Evolutionary conservation across 1,284 basidiomycete species (phyloP).

Genomic region (Apiotrichum gracile): DNA sequence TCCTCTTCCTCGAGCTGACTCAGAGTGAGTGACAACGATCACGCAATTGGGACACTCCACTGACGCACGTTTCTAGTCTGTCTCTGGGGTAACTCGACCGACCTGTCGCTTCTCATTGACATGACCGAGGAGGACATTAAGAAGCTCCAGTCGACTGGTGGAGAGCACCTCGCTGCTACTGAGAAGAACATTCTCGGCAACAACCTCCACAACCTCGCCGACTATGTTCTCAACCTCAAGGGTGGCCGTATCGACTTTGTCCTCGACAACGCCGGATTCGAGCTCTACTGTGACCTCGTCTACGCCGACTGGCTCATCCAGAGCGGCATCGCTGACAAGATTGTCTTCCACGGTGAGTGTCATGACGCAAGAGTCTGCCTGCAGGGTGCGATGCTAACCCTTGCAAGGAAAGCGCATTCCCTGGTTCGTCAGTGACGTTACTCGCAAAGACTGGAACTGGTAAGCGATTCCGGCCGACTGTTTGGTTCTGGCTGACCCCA

Average conservation of each 20-base stretch:
- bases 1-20: constrained; percentile 90
- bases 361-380: not conserved
- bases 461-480: constrained; percentile 15
- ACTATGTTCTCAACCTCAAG: constrained; percentile 68
- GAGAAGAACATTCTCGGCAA: constrained; percentile 69
- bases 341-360: constrained; percentile 66
- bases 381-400: not conserved
- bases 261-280: constrained; percentile 60
- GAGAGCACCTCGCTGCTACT: constrained; percentile 87
- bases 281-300: constrained; percentile 93
- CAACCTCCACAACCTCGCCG: constrained; percentile 68
- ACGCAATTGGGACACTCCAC: no score
- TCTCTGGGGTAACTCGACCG: constrained; percentile 94
- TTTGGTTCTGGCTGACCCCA: no score
- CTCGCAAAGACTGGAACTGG: constrained; percentile 95
- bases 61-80: constrained; percentile 57
- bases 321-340: constrained; percentile 74
- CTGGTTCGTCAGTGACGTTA: constrained; percentile 97
- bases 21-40: constrained; percentile 68
- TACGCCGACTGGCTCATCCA: constrained; percentile 84
- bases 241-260: constrained; percentile 83
- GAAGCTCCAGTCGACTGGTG: constrained; percentile 92
- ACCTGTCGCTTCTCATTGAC: constrained; percentile 91
- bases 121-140: constrained; percentile 99
- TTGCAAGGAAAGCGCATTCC: constrained; percentile 20